Evolutionary conservation across 768 basidiomycete genomes (phyloP).

Genomic region (Suillus tomentosus): DNA sequence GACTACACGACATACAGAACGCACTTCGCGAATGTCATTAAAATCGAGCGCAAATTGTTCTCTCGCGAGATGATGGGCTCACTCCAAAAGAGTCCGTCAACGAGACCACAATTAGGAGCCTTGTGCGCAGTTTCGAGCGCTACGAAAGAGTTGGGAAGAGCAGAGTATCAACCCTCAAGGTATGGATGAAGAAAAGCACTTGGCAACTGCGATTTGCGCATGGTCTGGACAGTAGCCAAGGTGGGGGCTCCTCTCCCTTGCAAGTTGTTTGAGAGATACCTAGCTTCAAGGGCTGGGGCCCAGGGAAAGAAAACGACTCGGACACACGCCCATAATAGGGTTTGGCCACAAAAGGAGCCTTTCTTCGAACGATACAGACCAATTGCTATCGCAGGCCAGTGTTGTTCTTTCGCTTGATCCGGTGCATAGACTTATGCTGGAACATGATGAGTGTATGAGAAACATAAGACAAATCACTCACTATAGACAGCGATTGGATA

Average conservation of each 20-base stretch:
- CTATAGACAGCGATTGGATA: background rate
- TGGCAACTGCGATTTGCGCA: background rate
- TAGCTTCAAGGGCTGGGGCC: too few relatives aligned
- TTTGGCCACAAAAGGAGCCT: background rate
- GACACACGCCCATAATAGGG: too few relatives aligned
- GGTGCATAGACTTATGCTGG: background rate
- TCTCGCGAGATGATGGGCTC: slow-evolving; percentile 23
- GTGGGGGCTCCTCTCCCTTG: background rate
- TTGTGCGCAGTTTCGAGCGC: slow-evolving; percentile 43
- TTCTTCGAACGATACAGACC: background rate
- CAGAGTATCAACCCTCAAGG: slow-evolving; percentile 51
- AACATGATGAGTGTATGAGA: background rate
- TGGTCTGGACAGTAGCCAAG: too few relatives aligned
- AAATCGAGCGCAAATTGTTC: slow-evolving; percentile 35
- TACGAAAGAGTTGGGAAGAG: slow-evolving; percentile 31
- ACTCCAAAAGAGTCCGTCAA: slow-evolving; percentile 21
- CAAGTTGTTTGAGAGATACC: background rate
- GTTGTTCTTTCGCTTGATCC: background rate
- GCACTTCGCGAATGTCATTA: slow-evolving; percentile 35
- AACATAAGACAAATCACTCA: background rate
- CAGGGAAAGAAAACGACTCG: too few relatives aligned
- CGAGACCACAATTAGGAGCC: slow-evolving; percentile 22
- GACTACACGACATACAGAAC: slow-evolving; percentile 37
- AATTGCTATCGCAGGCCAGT: background rate
- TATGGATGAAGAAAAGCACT: slow-evolving; percentile 46